phyloP scores from a whole-genome alignment of 2,329 filamentous ascomycete species.

The Alternaria ethzedia region DNA sequence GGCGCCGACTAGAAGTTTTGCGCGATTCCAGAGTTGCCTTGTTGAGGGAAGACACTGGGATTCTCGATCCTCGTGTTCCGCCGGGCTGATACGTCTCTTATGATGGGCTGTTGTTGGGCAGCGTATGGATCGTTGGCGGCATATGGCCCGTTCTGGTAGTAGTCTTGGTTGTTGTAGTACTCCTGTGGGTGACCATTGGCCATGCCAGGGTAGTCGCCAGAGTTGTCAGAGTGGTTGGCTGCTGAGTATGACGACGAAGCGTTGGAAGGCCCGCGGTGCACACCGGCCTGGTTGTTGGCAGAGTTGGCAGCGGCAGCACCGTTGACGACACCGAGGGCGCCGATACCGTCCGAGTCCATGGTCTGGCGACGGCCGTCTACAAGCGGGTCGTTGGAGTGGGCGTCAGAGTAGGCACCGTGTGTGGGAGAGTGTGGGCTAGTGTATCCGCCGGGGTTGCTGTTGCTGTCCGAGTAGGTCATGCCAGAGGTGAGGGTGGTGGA shows the following conservation, averaged over 20 bases:
- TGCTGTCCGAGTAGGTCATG: conserved; percentile 72
- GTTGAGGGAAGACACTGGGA: conserved; percentile 85
- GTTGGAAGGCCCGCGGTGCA: conserved; percentile 90
- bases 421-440: conserved; percentile 66
- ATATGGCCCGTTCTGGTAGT: conserved; percentile 64
- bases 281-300: conserved; percentile 67
- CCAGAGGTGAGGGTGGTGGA: conserved; percentile 90
- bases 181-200: conserved; percentile 55
- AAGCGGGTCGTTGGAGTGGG: conserved; percentile 72
- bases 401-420: conserved; percentile 69
- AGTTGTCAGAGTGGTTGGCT: conserved; percentile 72
- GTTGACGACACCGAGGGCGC: conserved; percentile 69
- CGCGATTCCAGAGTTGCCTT: conserved; percentile 88
- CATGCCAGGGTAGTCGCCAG: conserved; percentile 60
- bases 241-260: conserved; percentile 95
- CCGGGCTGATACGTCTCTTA: conserved; percentile 89
- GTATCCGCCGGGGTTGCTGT: conserved; percentile 61
- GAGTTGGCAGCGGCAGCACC: conserved; percentile 61
- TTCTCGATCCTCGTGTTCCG: conserved; percentile 96
- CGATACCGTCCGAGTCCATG: conserved; percentile 79
- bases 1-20: conserved; percentile 79
- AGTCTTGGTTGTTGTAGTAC: conserved; percentile 62
- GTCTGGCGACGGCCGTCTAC: conserved; percentile 57
- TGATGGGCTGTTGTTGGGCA: conserved; percentile 73
- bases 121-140: conserved; percentile 61